Base-by-base conservation (phyloP, 139 green algal genomes). In the Ulvella scutata region DNA sequence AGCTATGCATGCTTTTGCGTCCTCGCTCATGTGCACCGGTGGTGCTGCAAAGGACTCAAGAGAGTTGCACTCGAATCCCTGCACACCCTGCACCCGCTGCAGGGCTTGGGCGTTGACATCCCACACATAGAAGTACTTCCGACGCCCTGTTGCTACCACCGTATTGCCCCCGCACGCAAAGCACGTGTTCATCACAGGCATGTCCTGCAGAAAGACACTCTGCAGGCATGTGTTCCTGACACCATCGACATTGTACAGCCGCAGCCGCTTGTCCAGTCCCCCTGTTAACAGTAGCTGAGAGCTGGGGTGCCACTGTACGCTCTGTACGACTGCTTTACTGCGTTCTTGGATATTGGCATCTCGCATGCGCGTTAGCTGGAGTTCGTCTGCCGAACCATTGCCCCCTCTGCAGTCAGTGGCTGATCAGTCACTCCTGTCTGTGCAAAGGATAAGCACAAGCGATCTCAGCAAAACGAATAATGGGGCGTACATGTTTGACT, bases 241-340 rank as follows among this genome's bases (percentile, higher is more conserved):
- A 1, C 91, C 91, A 77, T 96, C 91, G 44, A 92, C 85, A 74
- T 88, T 79, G 74, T 98, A 98, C 38, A 98, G 83, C 26, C 88
- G 85, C 38, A 98, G 75, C 23, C 77, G 83, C 77, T 91, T 91
- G 85, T 98, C 93, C 43, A 97, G 77, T 7, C 89, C 84, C 0
- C 90, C 93, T 3, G 90, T 94, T 60, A 98, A 73, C 43, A 98
- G 80, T 67, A 98, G 80, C 81, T 95, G 88, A 1, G 83, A 88
- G 38, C 80, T 81, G 3, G 86, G 87, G 79, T 98, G 93, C 74
- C 92, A 98, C 43, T 89, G 79, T 3, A 97, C 80, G 10, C 60
- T 76, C 40, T 80, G 84, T 74, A 96, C 86, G 35, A 92, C 87
- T 0, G 83, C 79, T 28, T 87, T 79, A 73, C 67, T 80, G 3